Base-by-base conservation (phyloP, 2,329 filamentous ascomycete genomes). In the Apiospora koreana region DNA sequence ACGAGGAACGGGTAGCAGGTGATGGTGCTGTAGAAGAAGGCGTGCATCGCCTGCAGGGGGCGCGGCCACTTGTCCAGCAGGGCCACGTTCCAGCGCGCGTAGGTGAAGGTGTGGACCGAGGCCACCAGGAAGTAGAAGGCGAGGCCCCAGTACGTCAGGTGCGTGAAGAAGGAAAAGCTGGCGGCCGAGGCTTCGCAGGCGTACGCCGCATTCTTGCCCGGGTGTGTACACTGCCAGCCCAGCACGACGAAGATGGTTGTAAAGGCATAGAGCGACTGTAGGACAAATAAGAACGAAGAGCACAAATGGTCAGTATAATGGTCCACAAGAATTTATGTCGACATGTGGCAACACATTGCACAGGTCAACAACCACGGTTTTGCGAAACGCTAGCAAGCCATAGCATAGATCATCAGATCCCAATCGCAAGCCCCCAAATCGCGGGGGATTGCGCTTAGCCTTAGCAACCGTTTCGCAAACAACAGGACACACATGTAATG, bases 111-210 rank as follows among this genome's bases (percentile, higher is more conserved):
- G 83, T 97, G 93, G 23, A 89, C 72, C 23, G 91, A 85, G 1
- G 92, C 86, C 76, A 91, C 83, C 70, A 90, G 84, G 79, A 92
- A 91, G 85, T 97, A 97, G 82, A 95, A 95, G 31, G 88, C 90
- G 45, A 95, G 82, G 1, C 93, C 93, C 93, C 93, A 96, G 85
- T 92, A 96, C 12, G 92, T 93, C 71, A 96, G 84, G 76, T 91
- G 85, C 38, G 94, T 97, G 84, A 97, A 97, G 85, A 89, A 97
- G 76, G 91, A 93, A 83, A 97, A 96, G 64, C 86, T 87, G 64
- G 84, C 81, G 68, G 84, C 82, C 35, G 88, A 86, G 1, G 76
- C 77, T 43, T 77, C 73, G 77, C 85, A 86, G 66, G 86, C 83
- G 71, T 69, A 72, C 6, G 69, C 23, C 28, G 45, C 67, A 2